These are phyloP conservation scores for Plasmodium gallinaceum DNA, from an alignment of 169 alveolate species.

Conservation along the genomic window DNA sequence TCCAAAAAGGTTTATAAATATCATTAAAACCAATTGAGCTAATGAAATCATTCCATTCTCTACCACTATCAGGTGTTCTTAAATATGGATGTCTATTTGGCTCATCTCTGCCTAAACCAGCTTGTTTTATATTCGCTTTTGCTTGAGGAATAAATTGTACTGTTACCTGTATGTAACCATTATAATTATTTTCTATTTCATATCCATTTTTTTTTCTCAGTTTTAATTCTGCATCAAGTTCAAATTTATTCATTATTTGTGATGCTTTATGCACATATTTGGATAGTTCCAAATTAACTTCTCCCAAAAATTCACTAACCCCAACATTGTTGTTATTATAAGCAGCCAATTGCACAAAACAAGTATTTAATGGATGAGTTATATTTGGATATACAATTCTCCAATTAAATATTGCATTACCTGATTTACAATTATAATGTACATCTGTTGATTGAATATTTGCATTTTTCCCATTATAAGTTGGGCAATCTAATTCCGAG, in stretches of 20 bases:
- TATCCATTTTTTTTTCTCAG: conserved; percentile 82
- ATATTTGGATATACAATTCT: conserved; percentile 91
- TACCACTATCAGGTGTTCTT: conserved; percentile 91
- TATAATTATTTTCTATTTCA: conserved; percentile 77
- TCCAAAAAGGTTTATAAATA: conserved; percentile 84
- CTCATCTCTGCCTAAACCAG: conserved; percentile 91
- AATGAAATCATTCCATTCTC: conserved; percentile 93
- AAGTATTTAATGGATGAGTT: conserved; percentile 90
- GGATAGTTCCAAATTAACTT: conserved; percentile 87
- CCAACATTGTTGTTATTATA: conserved; percentile 91
- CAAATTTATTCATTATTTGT: conserved; percentile 83
- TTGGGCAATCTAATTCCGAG: conserved; percentile 90
- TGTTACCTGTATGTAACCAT: conserved; percentile 90
- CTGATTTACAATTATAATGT: conserved; percentile 92
- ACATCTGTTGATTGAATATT: conserved; percentile 91
- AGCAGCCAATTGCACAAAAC: conserved; percentile 91
- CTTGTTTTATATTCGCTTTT: conserved; percentile 91
- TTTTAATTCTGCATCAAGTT: conserved; percentile 89
- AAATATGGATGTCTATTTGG: conserved; percentile 93
- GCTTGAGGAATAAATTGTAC: conserved; percentile 93
- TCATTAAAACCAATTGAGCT: conserved; percentile 83
- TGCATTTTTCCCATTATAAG: conserved; percentile 85
- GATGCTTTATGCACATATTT: conserved; percentile 89
- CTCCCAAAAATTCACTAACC: conserved; percentile 90
- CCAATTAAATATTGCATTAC: conserved; percentile 93